Conservation (phyloP, 306 rosid species). For the Prunus dulcis region DNA sequence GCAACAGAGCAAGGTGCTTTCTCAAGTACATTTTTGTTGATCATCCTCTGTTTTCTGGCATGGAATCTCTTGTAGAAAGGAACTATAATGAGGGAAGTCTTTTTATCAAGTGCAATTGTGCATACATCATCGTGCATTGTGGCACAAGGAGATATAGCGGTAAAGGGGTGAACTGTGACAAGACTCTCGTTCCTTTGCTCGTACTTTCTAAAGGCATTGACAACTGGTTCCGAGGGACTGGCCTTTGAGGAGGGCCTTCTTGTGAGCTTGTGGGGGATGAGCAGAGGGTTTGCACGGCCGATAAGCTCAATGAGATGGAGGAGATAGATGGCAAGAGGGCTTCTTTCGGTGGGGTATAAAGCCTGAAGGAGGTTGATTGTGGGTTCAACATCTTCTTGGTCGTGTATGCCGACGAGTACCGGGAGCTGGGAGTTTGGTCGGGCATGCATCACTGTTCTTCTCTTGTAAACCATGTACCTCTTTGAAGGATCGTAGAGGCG, state of each 20-base stretch:
- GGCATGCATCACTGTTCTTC: constrained; percentile 23
- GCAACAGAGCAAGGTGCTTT: constrained; percentile 39
- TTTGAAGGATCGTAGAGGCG: constrained; percentile 35
- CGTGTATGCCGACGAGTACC: constrained; percentile 28
- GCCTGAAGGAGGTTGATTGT: constrained; percentile 37
- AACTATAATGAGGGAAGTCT: constrained; percentile 17
- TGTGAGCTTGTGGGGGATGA: constrained; percentile 24
- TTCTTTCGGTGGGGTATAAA: constrained; percentile 22
- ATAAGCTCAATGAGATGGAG: constrained; percentile 32
- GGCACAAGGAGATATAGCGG: constrained; percentile 21
- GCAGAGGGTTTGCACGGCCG: constrained; percentile 23
- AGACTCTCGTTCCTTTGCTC: constrained; percentile 12
- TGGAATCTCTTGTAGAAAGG: constrained; percentile 22
- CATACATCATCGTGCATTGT: constrained; percentile 35
- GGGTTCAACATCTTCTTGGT: constrained; percentile 18
- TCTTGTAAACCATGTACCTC: constrained; percentile 16
- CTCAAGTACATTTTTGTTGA: constrained; percentile 24
- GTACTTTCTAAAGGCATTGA: constrained; percentile 27
- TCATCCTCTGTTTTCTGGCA: background rate
- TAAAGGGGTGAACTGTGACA: constrained; percentile 24
- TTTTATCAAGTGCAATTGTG: constrained; percentile 26
- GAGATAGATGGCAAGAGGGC: constrained; percentile 22
- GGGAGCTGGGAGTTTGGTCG: constrained; percentile 17
- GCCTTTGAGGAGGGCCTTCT: background rate
- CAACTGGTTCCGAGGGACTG: constrained; percentile 14